Evolutionary conservation across 108 stramenopile genomes (phyloP).

Genomic region (Craspedostauros australis): DNA sequence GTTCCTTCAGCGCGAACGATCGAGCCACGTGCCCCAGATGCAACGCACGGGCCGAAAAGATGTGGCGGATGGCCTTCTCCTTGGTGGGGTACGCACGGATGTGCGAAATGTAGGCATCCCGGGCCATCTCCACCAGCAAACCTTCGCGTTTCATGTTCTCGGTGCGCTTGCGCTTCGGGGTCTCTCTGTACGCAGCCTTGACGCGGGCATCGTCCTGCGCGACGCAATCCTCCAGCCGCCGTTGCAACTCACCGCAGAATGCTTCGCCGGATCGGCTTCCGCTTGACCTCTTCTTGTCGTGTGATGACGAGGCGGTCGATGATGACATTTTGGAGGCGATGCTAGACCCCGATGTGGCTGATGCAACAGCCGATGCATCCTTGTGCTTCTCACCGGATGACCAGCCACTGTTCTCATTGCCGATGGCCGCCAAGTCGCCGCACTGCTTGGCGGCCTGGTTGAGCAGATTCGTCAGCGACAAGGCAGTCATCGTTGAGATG

Average conservation of each 20-base stretch:
- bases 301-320: neutral
- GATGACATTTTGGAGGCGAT: too few species aligned
- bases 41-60: constrained; percentile 74
- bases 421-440: constrained; percentile 32
- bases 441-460: constrained; percentile 56
- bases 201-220: constrained; percentile 23
- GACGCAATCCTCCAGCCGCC: constrained; percentile 37
- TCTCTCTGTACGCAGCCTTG: constrained; percentile 16
- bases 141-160: constrained; percentile 24
- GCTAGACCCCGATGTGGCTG: too few species aligned
- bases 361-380: too few species aligned
- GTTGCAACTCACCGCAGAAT: constrained; percentile 54
- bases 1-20: constrained; percentile 80
- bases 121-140: constrained; percentile 55
- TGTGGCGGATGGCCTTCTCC: constrained; percentile 75
- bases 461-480: constrained; percentile 69
- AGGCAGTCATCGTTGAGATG: constrained; percentile 46
- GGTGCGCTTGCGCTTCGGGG: constrained; percentile 10
- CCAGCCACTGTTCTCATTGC: constrained; percentile 28
- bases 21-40: constrained; percentile 85
- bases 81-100: constrained; percentile 83
- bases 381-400: too few species aligned
- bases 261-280: constrained; percentile 44
- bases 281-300: constrained; percentile 4
- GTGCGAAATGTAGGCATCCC: constrained; percentile 68